A percentile compares a stretch with the other conserved stretches of the same genome.
Evolutionary conservation across 305 asterid species (phyloP).

Genomic region (Lippia alba): DNA sequence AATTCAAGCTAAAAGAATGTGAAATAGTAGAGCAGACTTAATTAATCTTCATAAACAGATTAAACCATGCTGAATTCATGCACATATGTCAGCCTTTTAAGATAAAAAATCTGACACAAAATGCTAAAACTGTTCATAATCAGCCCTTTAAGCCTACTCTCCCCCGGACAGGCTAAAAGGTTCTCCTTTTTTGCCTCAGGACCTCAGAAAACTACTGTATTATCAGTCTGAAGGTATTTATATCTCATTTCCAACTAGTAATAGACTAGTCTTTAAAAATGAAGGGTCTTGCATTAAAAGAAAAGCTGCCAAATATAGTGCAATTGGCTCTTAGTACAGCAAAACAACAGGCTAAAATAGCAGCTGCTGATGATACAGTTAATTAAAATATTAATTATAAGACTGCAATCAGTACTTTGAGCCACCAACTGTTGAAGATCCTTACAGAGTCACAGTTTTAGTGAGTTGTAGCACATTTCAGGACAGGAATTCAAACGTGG

Average conservation of each 20-base stretch:
- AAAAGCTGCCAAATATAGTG: constrained; percentile 38
- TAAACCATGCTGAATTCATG: neutral
- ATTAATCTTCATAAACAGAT: neutral
- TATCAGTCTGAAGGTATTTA: constrained; percentile 15
- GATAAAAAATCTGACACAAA: constrained; percentile 3
- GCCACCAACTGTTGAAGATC: constrained; percentile 26
- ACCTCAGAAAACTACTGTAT: constrained; percentile 7
- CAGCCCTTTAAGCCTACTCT: neutral
- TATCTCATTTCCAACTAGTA: constrained; percentile 24
- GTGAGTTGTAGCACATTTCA: constrained; percentile 37
- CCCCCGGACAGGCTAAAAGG: neutral
- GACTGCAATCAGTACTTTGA: constrained; percentile 36
- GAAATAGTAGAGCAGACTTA: too few species aligned
- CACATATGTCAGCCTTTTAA: neutral
- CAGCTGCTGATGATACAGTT: constrained; percentile 36
- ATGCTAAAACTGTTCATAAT: constrained; percentile 4
- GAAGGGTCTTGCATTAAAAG: constrained; percentile 39
- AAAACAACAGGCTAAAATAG: constrained; percentile 28
- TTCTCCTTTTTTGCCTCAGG: constrained; percentile 10
- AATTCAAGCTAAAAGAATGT: neutral
- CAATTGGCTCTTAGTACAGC: constrained; percentile 35
- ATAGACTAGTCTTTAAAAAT: constrained; percentile 26
- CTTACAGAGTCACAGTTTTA: constrained; percentile 32
- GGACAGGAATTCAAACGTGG: constrained; percentile 76
- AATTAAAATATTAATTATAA: constrained; percentile 24